A percentile compares a stretch with the other conserved stretches of the same genome.
phyloP scores from a whole-genome alignment of 2,329 filamentous ascomycete species.

The Scorias spongiosa region DNA sequence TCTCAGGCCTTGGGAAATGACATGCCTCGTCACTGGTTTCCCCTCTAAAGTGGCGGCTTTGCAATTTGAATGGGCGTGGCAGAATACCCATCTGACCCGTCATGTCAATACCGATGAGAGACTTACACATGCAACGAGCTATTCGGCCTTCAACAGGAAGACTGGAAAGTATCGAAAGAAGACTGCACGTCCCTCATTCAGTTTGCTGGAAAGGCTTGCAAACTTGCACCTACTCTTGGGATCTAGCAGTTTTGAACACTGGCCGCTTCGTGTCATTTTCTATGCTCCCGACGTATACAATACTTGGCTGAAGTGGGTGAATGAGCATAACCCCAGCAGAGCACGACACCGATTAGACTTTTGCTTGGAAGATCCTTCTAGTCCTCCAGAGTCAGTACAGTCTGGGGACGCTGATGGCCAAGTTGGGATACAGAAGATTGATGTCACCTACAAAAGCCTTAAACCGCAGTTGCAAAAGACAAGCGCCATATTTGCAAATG shows the following conservation, averaged over 20 bases:
- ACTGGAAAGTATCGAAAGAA: slow-evolving; percentile 29
- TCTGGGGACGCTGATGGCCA: neutral
- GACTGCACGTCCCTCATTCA: slow-evolving; percentile 42
- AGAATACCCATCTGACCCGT: slow-evolving; percentile 65
- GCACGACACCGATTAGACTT: too few relatives aligned
- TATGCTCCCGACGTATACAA: slow-evolving; percentile 55
- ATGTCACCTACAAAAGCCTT: slow-evolving; percentile 37
- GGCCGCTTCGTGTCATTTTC: slow-evolving; percentile 72
- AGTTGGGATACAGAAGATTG: slow-evolving; percentile 18
- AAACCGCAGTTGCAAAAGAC: slow-evolving; percentile 39
- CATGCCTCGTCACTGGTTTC: slow-evolving; percentile 73
- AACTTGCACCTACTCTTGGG: slow-evolving; percentile 70
- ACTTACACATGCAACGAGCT: slow-evolving; percentile 33
- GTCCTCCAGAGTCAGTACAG: too few relatives aligned
- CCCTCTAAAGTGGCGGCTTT: slow-evolving; percentile 73
- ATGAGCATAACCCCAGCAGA: slow-evolving; percentile 20
- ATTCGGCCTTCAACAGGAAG: slow-evolving; percentile 20
- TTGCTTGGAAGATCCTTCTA: too few relatives aligned
- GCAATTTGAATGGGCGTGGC: slow-evolving; percentile 95
- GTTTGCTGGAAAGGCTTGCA: slow-evolving; percentile 53
- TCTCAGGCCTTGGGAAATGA: slow-evolving; percentile 82
- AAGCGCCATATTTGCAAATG: slow-evolving; percentile 25
- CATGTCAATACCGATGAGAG: slow-evolving; percentile 55
- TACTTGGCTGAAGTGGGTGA: slow-evolving; percentile 50
- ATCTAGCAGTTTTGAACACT: slow-evolving; percentile 63